phyloP scores from a whole-genome alignment of 129 eudicot genomes.

The Escallonia herrerae region DNA sequence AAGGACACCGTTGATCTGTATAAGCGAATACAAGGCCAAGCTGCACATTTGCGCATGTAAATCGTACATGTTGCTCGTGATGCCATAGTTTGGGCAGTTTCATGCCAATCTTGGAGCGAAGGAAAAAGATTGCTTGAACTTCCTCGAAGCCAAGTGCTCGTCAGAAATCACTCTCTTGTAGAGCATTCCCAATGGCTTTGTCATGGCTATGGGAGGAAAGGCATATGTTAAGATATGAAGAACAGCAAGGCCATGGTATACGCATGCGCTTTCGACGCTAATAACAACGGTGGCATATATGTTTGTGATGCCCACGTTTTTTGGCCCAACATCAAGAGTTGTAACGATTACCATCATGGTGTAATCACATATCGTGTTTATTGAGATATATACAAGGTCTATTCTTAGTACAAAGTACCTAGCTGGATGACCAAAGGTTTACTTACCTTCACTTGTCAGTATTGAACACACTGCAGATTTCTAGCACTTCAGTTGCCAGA shows the following conservation, averaged over 20 bases:
- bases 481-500: no score
- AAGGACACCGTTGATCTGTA: slow-evolving; percentile 69
- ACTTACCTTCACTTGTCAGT: no score
- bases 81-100: not conserved
- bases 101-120: slow-evolving; percentile 9
- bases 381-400: slow-evolving; percentile 16
- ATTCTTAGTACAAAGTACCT: not conserved
- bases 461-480: no score
- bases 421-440: no score
- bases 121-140: slow-evolving; percentile 4
- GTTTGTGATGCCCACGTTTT: not conserved
- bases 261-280: no score
- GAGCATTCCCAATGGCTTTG: not conserved
- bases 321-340: not conserved
- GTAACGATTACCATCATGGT: slow-evolving; percentile 3
- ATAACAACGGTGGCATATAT: not conserved
- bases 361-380: slow-evolving; percentile 22
- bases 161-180: not conserved
- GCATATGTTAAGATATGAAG: slow-evolving; percentile 6
- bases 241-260: not conserved
- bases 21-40: slow-evolving; percentile 39
- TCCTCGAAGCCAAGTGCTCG: not conserved
- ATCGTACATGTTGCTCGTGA: not conserved
- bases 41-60: slow-evolving; percentile 28
- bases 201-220: not conserved